Percentiles rank a stretch among this genome's conserved stretches.
phyloP scores from a whole-genome alignment of 305 asterid genomes.

The Ilex paraguariensis region DNA sequence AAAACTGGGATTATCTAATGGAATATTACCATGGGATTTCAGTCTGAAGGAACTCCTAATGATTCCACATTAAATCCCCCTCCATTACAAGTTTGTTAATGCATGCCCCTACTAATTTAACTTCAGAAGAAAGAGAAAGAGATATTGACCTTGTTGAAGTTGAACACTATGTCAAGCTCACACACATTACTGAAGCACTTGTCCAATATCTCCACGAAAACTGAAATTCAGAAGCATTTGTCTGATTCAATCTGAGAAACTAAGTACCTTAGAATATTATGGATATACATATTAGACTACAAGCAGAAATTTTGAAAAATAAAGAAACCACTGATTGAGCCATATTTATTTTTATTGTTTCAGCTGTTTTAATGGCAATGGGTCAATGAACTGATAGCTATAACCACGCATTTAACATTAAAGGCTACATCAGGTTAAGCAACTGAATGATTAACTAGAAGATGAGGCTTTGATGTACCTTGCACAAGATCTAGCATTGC shows the following conservation, averaged over 20 bases:
- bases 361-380: too few species aligned
- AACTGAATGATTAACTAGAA: slow-evolving; percentile 7
- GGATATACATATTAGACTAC: slow-evolving; percentile 1
- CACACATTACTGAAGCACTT: slow-evolving; percentile 87
- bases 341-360: background rate
- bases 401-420: background rate
- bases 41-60: too few species aligned
- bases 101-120: background rate
- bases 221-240: slow-evolving; percentile 34
- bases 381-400: too few species aligned
- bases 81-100: background rate
- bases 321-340: background rate
- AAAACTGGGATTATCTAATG: too few species aligned
- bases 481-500: slow-evolving; percentile 98
- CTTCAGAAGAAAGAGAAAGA: slow-evolving; percentile 14
- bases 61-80: too few species aligned
- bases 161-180: slow-evolving; percentile 89
- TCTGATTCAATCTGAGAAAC: too few species aligned
- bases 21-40: too few species aligned
- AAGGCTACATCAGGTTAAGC: background rate
- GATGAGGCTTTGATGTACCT: slow-evolving; percentile 40
- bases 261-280: too few species aligned
- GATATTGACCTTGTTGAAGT: slow-evolving; percentile 74
- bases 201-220: slow-evolving; percentile 88
- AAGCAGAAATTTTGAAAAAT: slow-evolving; percentile 8